Evolutionary conservation across 129 eudicot species (phyloP), one percentile per base, ranked within the genome.

Genomic region (Escallonia herrerae): DNA sequence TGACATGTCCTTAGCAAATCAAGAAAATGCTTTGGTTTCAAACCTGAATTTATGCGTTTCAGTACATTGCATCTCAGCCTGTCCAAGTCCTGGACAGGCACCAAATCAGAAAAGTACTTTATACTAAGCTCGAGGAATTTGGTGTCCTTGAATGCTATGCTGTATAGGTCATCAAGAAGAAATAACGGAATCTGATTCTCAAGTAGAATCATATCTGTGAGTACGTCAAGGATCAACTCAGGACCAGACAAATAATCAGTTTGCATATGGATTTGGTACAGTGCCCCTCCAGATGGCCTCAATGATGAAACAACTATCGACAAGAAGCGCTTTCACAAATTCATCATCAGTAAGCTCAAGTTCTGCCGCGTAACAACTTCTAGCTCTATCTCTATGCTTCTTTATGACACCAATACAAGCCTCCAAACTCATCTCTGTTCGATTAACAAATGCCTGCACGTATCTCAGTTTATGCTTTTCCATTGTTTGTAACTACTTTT

Each of bases 141-240:
- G n/a, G 14, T 5, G 13, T 56, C 41, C 2, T 40, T 33, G 13
- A 64, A 72, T 1, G 59, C 71, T 40, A 56, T 7, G 56, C 41
- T 55, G 58, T 53, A 72, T 14, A 72, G 22, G 2, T 6, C 65
- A 9, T 72, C 63, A 5, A 72, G 59, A 14, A 64, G 15, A 49
- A 65, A 64, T 47, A 64, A 64, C 4, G 77, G 71, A 22, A 63
- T 6, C 49, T 72, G 77, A 39, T 72, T 72, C 11, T 72, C 70
- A 5, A 56, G 58, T 15, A 64, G 40, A 2, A 47, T 33, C 22
- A 72, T 6, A 47, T 72, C 77, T 10, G 64, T 67, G 15, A 42
- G 48, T 2, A 65, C 59, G 2, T 39, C 59, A 53, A 11, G 14
- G 5, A 53, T 53, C 58, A 53, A 3, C 13, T 53, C 7, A 3